Evolutionary conservation across 2,329 filamentous ascomycete genomes (phyloP).

Genomic region (Epichloe sibirici): DNA sequence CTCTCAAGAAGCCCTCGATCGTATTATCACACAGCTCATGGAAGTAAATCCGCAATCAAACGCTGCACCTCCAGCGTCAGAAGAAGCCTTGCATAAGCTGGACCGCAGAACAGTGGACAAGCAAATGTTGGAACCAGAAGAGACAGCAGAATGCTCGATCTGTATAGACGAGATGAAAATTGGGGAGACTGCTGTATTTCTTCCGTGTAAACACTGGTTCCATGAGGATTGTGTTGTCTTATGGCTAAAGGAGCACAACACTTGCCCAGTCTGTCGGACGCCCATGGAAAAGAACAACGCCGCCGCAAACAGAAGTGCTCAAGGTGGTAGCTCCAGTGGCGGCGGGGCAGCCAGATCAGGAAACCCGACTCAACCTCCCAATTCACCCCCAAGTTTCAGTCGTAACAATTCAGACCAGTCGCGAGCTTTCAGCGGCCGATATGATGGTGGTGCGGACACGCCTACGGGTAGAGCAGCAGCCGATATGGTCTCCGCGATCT

Average conservation of each 20-base stretch:
- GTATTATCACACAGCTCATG: conserved; percentile 79
- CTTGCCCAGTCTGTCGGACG: conserved; percentile 71
- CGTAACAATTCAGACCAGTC: conserved; percentile 2
- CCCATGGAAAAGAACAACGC: conserved; percentile 32
- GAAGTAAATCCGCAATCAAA: conserved; percentile 66
- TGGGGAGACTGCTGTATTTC: conserved; percentile 59
- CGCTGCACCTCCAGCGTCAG: conserved; percentile 70
- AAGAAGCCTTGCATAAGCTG: conserved; percentile 60
- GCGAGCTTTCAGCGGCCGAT: neutral
- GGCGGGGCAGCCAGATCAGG: neutral
- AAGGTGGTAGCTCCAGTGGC: neutral
- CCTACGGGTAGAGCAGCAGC: conserved; percentile 5
- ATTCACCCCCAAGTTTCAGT: neutral
- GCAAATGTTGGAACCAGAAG: conserved; percentile 53
- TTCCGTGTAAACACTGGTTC: conserved; percentile 93
- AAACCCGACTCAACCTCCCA: neutral
- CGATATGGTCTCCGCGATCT: conserved; percentile 9
- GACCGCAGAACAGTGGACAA: conserved; percentile 58
- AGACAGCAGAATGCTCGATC: conserved; percentile 79
- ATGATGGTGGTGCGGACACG: conserved; percentile 1
- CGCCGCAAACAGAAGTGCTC: conserved; percentile 7
- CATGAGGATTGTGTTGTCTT: conserved; percentile 69
- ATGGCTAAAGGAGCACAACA: conserved; percentile 86
- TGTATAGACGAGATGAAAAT: conserved; percentile 78
- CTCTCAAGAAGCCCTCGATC: conserved; percentile 79